These are phyloP conservation scores for Madurella fahalii DNA, from an alignment of 2,329 filamentous ascomycete genomes.

Conservation along the genomic window DNA sequence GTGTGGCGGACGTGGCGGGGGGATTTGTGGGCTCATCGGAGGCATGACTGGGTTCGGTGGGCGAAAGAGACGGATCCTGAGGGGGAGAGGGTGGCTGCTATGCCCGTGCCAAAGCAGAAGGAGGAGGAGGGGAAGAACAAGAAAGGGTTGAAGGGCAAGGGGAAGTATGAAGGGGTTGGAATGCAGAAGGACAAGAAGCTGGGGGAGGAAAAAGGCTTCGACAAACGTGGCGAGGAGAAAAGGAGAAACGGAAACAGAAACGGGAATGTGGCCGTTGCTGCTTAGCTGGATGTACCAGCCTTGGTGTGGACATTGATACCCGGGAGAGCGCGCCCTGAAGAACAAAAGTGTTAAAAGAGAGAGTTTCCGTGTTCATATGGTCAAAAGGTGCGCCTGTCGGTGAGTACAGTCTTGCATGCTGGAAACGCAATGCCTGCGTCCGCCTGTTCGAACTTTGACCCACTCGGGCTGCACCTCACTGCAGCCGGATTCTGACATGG, in stretches of 20 bases:
- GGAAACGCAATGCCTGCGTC: neutral
- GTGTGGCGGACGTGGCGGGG: slow-evolving; percentile 57
- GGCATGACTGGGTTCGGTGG: slow-evolving; percentile 54
- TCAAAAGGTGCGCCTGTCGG: neutral
- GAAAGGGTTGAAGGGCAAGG: neutral
- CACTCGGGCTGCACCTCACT: too few relatives aligned
- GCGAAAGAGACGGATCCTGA: slow-evolving; percentile 47
- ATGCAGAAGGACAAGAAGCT: slow-evolving; percentile 24
- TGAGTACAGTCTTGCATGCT: neutral
- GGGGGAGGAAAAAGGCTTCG: slow-evolving; percentile 29
- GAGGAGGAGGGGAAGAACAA: slow-evolving; percentile 7
- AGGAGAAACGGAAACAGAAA: neutral
- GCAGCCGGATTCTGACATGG: too few relatives aligned
- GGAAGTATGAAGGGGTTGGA: neutral
- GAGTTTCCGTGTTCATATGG: neutral
- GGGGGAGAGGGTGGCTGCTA: slow-evolving; percentile 33
- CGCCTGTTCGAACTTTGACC: too few relatives aligned
- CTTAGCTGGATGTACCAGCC: neutral
- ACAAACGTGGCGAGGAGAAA: neutral
- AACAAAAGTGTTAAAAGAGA: neutral
- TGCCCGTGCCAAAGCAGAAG: slow-evolving; percentile 33
- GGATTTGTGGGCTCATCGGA: slow-evolving; percentile 52
- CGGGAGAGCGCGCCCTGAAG: neutral
- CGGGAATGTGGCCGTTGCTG: neutral
- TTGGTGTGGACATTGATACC: neutral